These are phyloP conservation scores for Ocimum tenuiflorum DNA, from an alignment of 257 asterid genomes.

Conservation along the genomic window DNA sequence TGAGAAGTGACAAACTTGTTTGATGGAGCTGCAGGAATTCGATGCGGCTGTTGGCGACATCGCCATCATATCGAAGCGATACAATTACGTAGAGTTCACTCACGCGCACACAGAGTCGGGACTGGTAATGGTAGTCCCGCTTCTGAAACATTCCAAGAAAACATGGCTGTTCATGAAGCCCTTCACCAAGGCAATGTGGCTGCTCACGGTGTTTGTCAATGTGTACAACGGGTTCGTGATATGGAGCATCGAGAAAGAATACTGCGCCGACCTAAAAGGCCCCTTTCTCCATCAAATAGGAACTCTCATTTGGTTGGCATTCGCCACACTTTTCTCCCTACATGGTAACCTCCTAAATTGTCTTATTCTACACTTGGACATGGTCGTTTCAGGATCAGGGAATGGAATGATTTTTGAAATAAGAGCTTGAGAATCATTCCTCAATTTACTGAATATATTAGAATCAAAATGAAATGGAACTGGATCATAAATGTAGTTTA, in stretches of 20 bases:
- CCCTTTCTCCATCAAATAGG: slow-evolving; percentile 22
- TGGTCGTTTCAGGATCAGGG: too few species aligned
- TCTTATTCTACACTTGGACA: too few species aligned
- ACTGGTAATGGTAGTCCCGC: slow-evolving; percentile 36
- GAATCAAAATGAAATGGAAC: too few species aligned
- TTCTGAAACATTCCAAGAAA: slow-evolving; percentile 4
- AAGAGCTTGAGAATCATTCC: too few species aligned
- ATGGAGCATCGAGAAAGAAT: slow-evolving; percentile 34
- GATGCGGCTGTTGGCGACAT: slow-evolving; percentile 46
- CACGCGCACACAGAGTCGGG: slow-evolving; percentile 38
- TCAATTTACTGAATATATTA: too few species aligned
- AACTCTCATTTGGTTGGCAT: slow-evolving; percentile 30
- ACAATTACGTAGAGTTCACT: slow-evolving; percentile 33
- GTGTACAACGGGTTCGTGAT: slow-evolving; percentile 34
- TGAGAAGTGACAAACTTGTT: too few species aligned
- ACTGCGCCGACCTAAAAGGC: slow-evolving; percentile 23
- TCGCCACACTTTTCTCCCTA: slow-evolving; percentile 27
- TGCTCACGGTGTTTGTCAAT: slow-evolving; percentile 17
- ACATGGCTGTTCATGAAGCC: slow-evolving; percentile 41
- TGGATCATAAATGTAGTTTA: too few species aligned
- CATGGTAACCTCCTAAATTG: slow-evolving; percentile 10
- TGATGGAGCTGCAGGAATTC: slow-evolving; percentile 16
- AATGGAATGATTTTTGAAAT: too few species aligned
- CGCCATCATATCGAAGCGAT: slow-evolving; percentile 24
- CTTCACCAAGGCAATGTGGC: slow-evolving; percentile 40